phyloP scores from a whole-genome alignment of 2,329 filamentous ascomycete genomes.

The Pseudocercospora eumusae region DNA sequence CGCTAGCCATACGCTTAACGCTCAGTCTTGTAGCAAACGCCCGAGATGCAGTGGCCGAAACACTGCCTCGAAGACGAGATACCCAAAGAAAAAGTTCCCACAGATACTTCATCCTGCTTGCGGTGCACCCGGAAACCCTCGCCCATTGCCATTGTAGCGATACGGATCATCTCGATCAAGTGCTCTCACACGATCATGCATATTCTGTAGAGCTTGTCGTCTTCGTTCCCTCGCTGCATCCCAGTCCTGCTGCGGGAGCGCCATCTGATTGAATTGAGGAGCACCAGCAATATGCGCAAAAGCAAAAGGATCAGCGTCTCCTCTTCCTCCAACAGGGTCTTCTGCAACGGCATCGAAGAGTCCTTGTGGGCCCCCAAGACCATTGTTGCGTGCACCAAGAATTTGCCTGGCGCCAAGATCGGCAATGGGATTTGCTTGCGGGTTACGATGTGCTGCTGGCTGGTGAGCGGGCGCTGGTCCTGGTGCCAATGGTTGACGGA shows the following conservation, averaged over 20 bases:
- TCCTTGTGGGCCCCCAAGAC: constrained; percentile 11
- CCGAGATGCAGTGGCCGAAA: background rate
- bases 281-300: constrained; percentile 9
- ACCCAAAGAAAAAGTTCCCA: background rate
- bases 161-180: constrained; percentile 11
- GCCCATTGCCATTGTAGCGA: constrained; percentile 7
- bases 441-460: background rate
- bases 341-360: constrained; percentile 19
- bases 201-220: constrained; percentile 16
- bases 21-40: background rate
- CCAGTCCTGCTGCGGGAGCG: background rate
- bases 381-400: constrained; percentile 17
- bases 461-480: background rate
- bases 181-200: constrained; percentile 12
- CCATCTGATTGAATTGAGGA: constrained; percentile 13
- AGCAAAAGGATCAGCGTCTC: constrained; percentile 17
- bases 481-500: background rate
- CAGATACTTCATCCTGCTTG: constrained; percentile 9
- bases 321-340: constrained; percentile 23
- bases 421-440: background rate
- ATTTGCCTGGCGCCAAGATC: constrained; percentile 9
- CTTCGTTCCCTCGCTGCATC: constrained; percentile 6
- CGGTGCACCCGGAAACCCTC: constrained; percentile 14
- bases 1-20: constrained; percentile 6
- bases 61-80: background rate